Evolutionary conservation across 495 filamentous ascomycete species (phyloP).

Genomic region (Niebla homalea): DNA sequence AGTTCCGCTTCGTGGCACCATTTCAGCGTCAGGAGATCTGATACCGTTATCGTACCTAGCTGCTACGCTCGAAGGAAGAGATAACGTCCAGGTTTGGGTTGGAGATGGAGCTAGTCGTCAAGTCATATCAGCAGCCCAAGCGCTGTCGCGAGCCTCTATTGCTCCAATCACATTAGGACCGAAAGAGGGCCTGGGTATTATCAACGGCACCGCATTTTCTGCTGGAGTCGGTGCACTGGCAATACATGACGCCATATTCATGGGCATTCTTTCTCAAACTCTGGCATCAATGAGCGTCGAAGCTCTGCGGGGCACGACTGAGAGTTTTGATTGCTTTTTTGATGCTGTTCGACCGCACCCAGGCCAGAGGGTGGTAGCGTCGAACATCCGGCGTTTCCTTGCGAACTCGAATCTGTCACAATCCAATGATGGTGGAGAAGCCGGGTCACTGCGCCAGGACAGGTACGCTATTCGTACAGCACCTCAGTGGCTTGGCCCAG

Average conservation of each 20-base stretch:
- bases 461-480: slow-evolving; percentile 47
- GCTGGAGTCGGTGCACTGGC: slow-evolving; percentile 37
- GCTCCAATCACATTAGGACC: slow-evolving; percentile 36
- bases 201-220: slow-evolving; percentile 50
- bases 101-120: slow-evolving; percentile 9
- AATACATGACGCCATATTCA: slow-evolving; percentile 40
- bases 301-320: slow-evolving; percentile 35
- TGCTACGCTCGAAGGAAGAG: slow-evolving; percentile 44
- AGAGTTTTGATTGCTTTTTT: slow-evolving; percentile 49
- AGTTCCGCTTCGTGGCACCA: slow-evolving; percentile 47
- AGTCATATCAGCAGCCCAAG: slow-evolving; percentile 29
- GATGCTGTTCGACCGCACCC: slow-evolving; percentile 42
- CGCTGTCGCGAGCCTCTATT: slow-evolving; percentile 27
- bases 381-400: slow-evolving; percentile 42
- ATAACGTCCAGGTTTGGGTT: slow-evolving; percentile 29
- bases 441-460: slow-evolving; percentile 38
- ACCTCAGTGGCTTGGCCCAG: slow-evolving; percentile 51
- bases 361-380: slow-evolving; percentile 45
- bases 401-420: slow-evolving; percentile 21
- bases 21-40: slow-evolving; percentile 58
- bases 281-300: slow-evolving; percentile 32
- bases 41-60: slow-evolving; percentile 49
- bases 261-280: slow-evolving; percentile 43
- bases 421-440: slow-evolving; percentile 16
- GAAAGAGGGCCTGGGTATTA: slow-evolving; percentile 46